Conservation (phyloP, 2,329 filamentous ascomycete genomes). For the Amauroascus verrucosus region DNA sequence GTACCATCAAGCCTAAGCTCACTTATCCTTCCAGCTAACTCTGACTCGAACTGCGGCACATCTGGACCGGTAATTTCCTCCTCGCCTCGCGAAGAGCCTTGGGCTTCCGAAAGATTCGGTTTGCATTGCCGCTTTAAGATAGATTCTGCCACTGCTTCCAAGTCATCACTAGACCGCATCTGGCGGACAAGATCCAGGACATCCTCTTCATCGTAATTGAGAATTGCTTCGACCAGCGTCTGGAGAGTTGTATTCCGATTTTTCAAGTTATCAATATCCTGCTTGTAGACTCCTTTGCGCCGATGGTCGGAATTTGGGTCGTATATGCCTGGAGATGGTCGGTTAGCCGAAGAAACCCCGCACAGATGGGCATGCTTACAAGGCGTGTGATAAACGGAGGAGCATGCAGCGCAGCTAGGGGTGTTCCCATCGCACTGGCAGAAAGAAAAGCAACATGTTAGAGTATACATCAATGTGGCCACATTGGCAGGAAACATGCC, state of each 20-base stretch:
- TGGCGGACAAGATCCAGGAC: conserved; percentile 69
- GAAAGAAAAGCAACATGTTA: not conserved
- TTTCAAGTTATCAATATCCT: conserved; percentile 81
- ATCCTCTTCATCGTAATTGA: conserved; percentile 83
- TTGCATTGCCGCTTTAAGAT: conserved; percentile 47
- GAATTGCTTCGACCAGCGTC: conserved; percentile 81
- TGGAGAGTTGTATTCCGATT: conserved; percentile 79
- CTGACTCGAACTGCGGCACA: conserved; percentile 53
- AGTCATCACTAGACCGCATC: conserved; percentile 74
- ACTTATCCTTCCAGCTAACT: conserved; percentile 86
- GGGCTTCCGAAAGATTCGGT: conserved; percentile 30
- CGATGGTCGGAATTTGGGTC: conserved; percentile 94
- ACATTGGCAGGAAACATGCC: conserved; percentile 26
- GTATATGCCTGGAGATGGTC: conserved; percentile 58
- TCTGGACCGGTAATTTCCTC: conserved; percentile 35
- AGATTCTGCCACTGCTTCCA: conserved; percentile 54
- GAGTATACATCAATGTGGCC: not conserved
- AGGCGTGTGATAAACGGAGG: conserved; percentile 64
- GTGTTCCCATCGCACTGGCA: conserved; percentile 71
- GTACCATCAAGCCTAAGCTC: conserved; percentile 78
- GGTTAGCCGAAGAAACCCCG: not conserved
- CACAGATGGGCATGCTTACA: conserved; percentile 23
- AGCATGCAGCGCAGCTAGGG: conserved; percentile 89
- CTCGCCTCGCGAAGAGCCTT: conserved; percentile 22
- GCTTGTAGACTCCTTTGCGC: conserved; percentile 91